Evolutionary conservation across 176 grass and related monocot genomes (phyloP), one percentile per base, ranked within the genome.

Genomic region (Canna indica): DNA sequence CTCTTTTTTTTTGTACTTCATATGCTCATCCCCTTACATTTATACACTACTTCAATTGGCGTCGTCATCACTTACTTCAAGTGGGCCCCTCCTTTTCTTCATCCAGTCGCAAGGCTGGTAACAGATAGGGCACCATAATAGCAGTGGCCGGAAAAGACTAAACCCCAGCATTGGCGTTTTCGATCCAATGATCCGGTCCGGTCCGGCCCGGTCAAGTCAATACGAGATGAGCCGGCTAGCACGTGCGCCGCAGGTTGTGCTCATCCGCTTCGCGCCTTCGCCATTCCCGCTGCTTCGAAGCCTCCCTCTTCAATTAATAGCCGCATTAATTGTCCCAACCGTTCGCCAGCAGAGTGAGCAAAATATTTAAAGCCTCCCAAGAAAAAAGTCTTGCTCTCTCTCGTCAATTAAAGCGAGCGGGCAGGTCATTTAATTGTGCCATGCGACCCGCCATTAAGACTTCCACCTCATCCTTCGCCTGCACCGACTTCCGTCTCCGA

Each of bases 391-490:
- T 61, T 7, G 8, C 20, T 41, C 32, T 73, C 70, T 39, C 33
- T 58, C 47, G 28, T 60, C 71, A 73, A n/a, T 73, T 73, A 73
- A 73, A 73, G 71, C 44, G 36, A 72, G 25, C 54, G 20, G 48
- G 71, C 71, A 73, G 35, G 5, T 42, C 71, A 73, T 73, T 73
- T 41, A 73, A 42, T 60, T 59, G 48, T 18, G 10, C 11, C 53
- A 60, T 73, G 71, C 34, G 53, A 73, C 71, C 69, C 71, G 33
- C 71, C 71, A 73, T 73, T 73, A 60, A 42, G 68, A 50, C 36
- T 47, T 32, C 69, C 69, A 53, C 69, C 69, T 52, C 69, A 71
- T 71, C n/a, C 66, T 13, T 68, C 10, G 58, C 9, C 58, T 60
- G 20, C 68, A 48, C 54, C 54, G 36, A 20, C 54, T 15, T 28